Conservation (phyloP, 805 yeast genomes). For the Yamadazyma olivae region DNA sequence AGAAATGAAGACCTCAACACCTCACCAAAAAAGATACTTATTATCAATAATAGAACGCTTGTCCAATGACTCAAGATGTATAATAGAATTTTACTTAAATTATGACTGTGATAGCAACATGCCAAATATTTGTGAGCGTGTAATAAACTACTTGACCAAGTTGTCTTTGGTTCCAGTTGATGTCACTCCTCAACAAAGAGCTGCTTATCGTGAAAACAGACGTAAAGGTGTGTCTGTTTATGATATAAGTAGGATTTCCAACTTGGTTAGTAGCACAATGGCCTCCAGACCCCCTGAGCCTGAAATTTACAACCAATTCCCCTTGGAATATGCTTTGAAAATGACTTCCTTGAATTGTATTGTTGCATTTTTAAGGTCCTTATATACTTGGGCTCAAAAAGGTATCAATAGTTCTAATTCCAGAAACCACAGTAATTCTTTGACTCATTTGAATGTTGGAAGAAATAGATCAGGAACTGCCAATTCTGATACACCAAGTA, state of each 20-base stretch:
- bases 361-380: constrained; percentile 76
- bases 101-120: constrained; percentile 86
- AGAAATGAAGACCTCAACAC: constrained; percentile 85
- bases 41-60: constrained; percentile 76
- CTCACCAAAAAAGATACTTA: constrained; percentile 89
- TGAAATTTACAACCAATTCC: constrained; percentile 52
- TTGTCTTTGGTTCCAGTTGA: constrained; percentile 69
- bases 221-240: constrained; percentile 66
- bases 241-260: constrained; percentile 69
- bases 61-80: constrained; percentile 83
- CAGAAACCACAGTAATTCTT: constrained; percentile 3
- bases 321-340: constrained; percentile 81
- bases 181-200: constrained; percentile 65
- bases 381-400: constrained; percentile 84
- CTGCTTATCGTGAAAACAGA: constrained; percentile 38
- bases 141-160: constrained; percentile 74
- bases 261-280: constrained; percentile 67
- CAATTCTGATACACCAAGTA: constrained; percentile 24
- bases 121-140: constrained; percentile 82
- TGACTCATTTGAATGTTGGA: constrained; percentile 10
- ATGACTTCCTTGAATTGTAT: constrained; percentile 76
- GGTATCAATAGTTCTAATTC: constrained; percentile 19
- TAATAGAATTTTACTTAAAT: constrained; percentile 89
- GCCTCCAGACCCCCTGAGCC: constrained; percentile 54
- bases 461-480: constrained; percentile 27